Evolutionary conservation across 305 asterid genomes (phyloP), one percentile per base, ranked within the genome.

Genomic region (Fraxinus floribunda): DNA sequence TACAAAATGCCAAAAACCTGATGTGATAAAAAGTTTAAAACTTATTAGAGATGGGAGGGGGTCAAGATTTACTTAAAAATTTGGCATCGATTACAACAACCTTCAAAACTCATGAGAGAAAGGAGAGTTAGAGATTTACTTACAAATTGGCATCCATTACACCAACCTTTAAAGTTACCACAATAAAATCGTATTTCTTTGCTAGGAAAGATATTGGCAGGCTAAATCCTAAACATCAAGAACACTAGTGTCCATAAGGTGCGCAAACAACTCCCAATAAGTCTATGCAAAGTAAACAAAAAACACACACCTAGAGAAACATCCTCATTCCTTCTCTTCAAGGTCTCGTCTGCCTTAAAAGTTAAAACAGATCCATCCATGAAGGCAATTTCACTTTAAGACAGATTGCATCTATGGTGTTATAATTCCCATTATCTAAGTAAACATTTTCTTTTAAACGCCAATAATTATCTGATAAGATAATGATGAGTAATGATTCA

Each of bases 241-340:
- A 52, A 57, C 41, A 1, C 13, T 55, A 36, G 78, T 38, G 55
- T 18, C 36, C 35, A 74, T 11, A 26, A 29, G 64, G 9, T 16
- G 64, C 24, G 8, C 3, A 55, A 55, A 55, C 64, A 55, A 55
- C 22, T 16, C 64, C 64, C 64, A 55, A 5, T 55, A 55, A 55
- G 24, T 55, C 64, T 55, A n/a, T 55, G 24, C 64, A 55, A 55
- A 1, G 34, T 38, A 70, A 66, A 41, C 77, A 68, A 32, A 15
- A 34, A 52, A 11, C 52, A 18, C n/a, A 10, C 52, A 13, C 82
- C 62, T 30, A 64, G 34, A 77, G n/a, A 26, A 29, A 30, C 75
- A 71, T 35, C 68, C 35, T 76, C 52, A 70, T 76, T 29, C 64
- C 44, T 80, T 73, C 35, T 75, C 66, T 75, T 64, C 78, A 38